Base-by-base conservation (phyloP, 2,329 filamentous ascomycete genomes). In the Epichloe festucae region DNA sequence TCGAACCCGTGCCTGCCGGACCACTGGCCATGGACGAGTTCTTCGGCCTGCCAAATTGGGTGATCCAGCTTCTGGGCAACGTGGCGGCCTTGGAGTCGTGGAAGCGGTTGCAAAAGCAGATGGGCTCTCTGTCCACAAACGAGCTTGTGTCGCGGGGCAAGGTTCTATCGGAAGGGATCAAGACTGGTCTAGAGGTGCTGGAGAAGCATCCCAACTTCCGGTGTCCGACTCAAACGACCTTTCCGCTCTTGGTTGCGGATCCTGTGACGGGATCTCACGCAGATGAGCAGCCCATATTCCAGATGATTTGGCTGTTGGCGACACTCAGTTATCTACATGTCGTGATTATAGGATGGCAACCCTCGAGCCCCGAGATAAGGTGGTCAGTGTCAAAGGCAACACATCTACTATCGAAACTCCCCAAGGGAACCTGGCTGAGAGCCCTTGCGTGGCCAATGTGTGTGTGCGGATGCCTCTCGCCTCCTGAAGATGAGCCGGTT, bases 1-100 rank as follows among this genome's bases (percentile, higher is more conserved):
- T 52, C 5, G 54, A 58, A 34, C 54, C 60, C 10, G 55, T 57
- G 11, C 52, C 57, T 11, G 58, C 60, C 1, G 62, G 63, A 0
- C 63, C 62, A 1, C 62, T 75, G 40, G 65, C 67, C 48, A 67
- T 82, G 51, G 72, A 75, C 47, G 70, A 74, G 35, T 73, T 78
- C 47, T 63, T 77, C 41, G 79, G 80, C 2, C 70, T 78, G 53
- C 67, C 77, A 44, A 82, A 81, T 60, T 79, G 77, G 76, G 72
- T 73, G 1, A 57, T 83, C 45, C 63, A 76, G 45, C 65, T 72
- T n/a, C 70, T 84, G 43, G 74, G 73, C 12, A 72, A 78, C 19
- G 73, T 79, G 46, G 68, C 78, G 14, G 62, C 69, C 0, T 67
- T 84, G 6, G 72, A 78, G 49, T 68, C 72, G 1, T 80, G 75